Evolutionary conservation across 176 grass and related monocot genomes (phyloP).

Genomic region (Oryza nivara): DNA sequence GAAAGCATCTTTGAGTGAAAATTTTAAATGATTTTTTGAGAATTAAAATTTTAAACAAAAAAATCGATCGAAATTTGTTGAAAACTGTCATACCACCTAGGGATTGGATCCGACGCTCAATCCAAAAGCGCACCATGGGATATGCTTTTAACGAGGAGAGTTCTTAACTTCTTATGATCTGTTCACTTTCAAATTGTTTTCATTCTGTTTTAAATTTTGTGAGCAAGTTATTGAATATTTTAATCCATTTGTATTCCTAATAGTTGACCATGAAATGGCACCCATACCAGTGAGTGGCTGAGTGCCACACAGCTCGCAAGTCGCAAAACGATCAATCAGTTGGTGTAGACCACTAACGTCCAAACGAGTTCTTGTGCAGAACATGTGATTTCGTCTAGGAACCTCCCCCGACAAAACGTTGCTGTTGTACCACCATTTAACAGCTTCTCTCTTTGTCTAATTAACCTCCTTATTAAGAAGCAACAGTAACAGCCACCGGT

Average conservation of each 20-base stretch:
- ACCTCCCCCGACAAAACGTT: not conserved
- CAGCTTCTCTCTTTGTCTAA: not conserved
- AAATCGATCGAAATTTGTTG: no score
- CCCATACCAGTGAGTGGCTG: not conserved
- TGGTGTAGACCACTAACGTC: not conserved
- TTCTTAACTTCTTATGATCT: no score
- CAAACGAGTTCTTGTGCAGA: not conserved
- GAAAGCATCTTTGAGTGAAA: no score
- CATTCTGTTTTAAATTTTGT: no score
- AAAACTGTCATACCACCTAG: no score
- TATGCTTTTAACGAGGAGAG: no score
- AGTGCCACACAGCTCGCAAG: not conserved
- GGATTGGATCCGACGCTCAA: no score
- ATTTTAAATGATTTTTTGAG: no score
- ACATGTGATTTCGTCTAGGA: not conserved
- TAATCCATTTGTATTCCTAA: not conserved
- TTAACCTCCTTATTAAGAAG: not conserved
- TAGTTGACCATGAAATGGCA: not conserved
- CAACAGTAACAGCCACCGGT: not conserved
- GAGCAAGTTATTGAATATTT: not conserved
- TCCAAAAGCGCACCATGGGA: no score
- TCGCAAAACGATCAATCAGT: not conserved
- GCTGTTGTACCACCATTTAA: not conserved
- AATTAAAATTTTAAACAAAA: no score
- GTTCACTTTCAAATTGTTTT: not conserved